Evolutionary conservation across 2,329 filamentous ascomycete genomes (phyloP), one percentile per base, ranked within the genome.

Genomic region (Elsinoe batatas): DNA sequence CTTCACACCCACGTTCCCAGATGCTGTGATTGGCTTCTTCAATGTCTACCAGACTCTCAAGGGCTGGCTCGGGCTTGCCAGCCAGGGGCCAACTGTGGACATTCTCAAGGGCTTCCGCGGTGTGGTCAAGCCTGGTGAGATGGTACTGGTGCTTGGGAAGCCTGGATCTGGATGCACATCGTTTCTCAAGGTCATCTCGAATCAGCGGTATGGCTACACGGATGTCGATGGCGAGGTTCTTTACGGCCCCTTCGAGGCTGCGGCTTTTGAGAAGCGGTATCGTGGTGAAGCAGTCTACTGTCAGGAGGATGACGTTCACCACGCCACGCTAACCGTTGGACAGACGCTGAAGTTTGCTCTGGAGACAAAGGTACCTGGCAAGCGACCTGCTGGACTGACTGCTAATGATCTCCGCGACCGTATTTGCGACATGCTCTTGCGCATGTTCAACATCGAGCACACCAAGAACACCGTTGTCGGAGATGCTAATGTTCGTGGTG

Each of bases 381-480:
- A 91, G 69, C 78, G 88, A 46, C 87, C 88, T 0, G 80, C 78
- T 3, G 88, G 87, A 18, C 78, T 93, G 62, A 83, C 80, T 37
- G 86, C 87, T 67, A 68, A 71, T 5, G 83, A 86, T 13, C 91
- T 91, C 74, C 91, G 91, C 73, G 77, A 86, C 50, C 82, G 83
- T 62, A 82, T 94, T 57, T 74, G 91, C 58, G 78, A 81, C 15
- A 80, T 85, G 64, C 76, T 95, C 58, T 75, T 95, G 53, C 88
- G 88, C 65, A 93, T 94, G 87, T 94, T 95, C 76, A 93, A 91
- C 66, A 95, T 95, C 54, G 86, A 91, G 68, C 89, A 95, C 69
- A 94, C 89, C 0, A 79, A 82, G 53, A 80, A 90, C 66, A 96
- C 91, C 0, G 82, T 91, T 30, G 88, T 95, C 22, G 91, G 91